These are phyloP conservation scores for Phytophthora cactorum DNA, from an alignment of 352 stramenopile genomes.

Conservation along the genomic window DNA sequence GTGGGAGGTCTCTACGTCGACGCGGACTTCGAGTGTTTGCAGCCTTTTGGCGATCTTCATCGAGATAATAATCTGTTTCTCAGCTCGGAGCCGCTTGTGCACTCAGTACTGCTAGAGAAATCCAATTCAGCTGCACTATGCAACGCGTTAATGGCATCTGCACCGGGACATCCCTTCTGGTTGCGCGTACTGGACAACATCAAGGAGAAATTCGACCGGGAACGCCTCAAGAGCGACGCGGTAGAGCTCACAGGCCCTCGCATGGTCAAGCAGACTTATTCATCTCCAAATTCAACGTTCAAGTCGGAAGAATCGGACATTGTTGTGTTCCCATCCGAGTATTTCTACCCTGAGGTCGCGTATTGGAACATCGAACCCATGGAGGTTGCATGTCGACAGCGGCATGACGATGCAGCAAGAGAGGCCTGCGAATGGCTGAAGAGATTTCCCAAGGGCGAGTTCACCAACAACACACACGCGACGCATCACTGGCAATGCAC, in stretches of 20 bases:
- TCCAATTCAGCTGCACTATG: constrained; percentile 40
- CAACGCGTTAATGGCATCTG: constrained; percentile 67
- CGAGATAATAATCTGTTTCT: constrained; percentile 44
- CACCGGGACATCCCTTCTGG: constrained; percentile 57
- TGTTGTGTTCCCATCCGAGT: constrained; percentile 44
- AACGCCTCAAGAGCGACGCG: constrained; percentile 28
- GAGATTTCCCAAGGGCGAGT: constrained; percentile 49
- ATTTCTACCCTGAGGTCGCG: constrained; percentile 63
- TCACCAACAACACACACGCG: constrained; percentile 50
- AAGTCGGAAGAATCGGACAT: constrained; percentile 13
- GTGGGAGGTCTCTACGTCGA: constrained; percentile 62
- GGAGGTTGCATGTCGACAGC: constrained; percentile 28
- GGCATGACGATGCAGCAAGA: constrained; percentile 26
- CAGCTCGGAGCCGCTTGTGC: constrained; percentile 49
- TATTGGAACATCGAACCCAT: constrained; percentile 58
- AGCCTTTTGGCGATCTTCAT: constrained; percentile 47
- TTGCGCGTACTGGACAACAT: constrained; percentile 56
- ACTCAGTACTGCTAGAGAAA: constrained; percentile 57
- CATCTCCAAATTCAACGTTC: constrained; percentile 7
- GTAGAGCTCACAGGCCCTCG: constrained; percentile 58
- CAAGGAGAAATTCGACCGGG: constrained; percentile 44
- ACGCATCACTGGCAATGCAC: constrained; percentile 69
- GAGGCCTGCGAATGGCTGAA: constrained; percentile 49
- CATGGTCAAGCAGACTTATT: constrained; percentile 55
- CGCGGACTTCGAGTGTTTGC: constrained; percentile 58